phyloP scores from a whole-genome alignment of 2,329 filamentous ascomycete species.

The Calonectria leucothoes region DNA sequence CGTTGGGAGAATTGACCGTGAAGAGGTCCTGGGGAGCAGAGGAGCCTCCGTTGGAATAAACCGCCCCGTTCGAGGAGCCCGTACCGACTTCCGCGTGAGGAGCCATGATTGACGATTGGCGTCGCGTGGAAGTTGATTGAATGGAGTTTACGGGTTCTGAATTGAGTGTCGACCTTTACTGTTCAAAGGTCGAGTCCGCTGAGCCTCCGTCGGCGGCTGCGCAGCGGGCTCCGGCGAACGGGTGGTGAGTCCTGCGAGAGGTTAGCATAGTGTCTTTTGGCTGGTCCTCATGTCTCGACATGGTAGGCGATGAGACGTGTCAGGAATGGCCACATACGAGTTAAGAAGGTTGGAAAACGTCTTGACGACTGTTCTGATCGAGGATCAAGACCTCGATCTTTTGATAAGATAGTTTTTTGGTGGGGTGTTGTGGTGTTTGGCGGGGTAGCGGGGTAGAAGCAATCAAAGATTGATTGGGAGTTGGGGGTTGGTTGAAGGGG shows the following conservation, averaged over 20 bases:
- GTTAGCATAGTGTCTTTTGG: slow-evolving; percentile 40
- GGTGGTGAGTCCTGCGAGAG: slow-evolving; percentile 82
- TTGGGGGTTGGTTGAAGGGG: slow-evolving; percentile 13
- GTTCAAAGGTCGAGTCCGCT: slow-evolving; percentile 73
- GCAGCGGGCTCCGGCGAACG: slow-evolving; percentile 96
- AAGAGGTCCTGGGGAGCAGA: slow-evolving; percentile 74
- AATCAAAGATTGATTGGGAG: slow-evolving; percentile 24
- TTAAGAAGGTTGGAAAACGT: slow-evolving; percentile 99
- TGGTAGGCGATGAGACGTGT: background rate
- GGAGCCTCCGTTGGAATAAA: slow-evolving; percentile 53
- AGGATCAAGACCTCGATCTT: slow-evolving; percentile 63
- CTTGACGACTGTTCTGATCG: slow-evolving; percentile 79
- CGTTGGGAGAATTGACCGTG: slow-evolving; percentile 91
- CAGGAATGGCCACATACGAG: slow-evolving; percentile 75
- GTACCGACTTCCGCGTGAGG: slow-evolving; percentile 81
- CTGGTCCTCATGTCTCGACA: background rate
- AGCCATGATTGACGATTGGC: slow-evolving; percentile 74
- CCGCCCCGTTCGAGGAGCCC: slow-evolving; percentile 72
- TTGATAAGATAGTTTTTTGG: slow-evolving; percentile 37
- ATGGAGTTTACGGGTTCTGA: slow-evolving; percentile 42
- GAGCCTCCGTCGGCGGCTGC: slow-evolving; percentile 87
- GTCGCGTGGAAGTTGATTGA: slow-evolving; percentile 38
- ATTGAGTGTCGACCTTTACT: slow-evolving; percentile 60
- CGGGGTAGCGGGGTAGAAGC: slow-evolving; percentile 39
- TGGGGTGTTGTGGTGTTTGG: slow-evolving; percentile 35